Evolutionary conservation across 371 early-diverging fungal genomes (phyloP).

Genomic region (Encephalitozoon romaleae): DNA sequence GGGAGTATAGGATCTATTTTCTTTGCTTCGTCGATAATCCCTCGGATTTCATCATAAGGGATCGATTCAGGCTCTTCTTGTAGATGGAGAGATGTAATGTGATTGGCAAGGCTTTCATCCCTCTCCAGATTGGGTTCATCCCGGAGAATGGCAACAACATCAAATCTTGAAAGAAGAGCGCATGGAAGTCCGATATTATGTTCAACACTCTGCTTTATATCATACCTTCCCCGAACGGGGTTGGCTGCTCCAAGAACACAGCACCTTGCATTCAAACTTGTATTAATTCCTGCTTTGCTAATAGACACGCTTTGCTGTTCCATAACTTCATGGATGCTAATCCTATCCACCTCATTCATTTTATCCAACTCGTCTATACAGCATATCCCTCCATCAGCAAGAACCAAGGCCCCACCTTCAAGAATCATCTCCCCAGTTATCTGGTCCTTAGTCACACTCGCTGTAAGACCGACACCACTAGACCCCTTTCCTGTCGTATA

Average conservation of each 20-base stretch:
- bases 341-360: constrained; percentile 86
- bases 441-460: constrained; percentile 65
- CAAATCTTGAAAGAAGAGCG: constrained; percentile 86
- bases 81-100: constrained; percentile 51
- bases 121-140: constrained; percentile 76
- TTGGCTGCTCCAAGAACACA: constrained; percentile 93
- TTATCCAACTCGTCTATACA: constrained; percentile 72
- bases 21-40: constrained; percentile 33
- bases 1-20: constrained; percentile 29
- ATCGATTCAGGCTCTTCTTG: constrained; percentile 10
- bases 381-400: constrained; percentile 68
- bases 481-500: constrained; percentile 70
- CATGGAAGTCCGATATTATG: constrained; percentile 90
- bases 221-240: constrained; percentile 85
- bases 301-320: constrained; percentile 98
- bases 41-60: constrained; percentile 22
- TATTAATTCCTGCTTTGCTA: constrained; percentile 97
- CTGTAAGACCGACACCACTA: constrained; percentile 70
- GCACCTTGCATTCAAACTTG: constrained; percentile 91
- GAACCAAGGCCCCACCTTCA: constrained; percentile 70
- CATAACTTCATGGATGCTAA: constrained; percentile 98
- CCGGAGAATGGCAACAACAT: constrained; percentile 79
- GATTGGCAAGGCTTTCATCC: constrained; percentile 65
- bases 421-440: constrained; percentile 67
- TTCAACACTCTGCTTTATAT: constrained; percentile 72